These are phyloP conservation scores for Phaeotremella skinneri DNA, from an alignment of 768 basidiomycete species.

Conservation along the genomic window DNA sequence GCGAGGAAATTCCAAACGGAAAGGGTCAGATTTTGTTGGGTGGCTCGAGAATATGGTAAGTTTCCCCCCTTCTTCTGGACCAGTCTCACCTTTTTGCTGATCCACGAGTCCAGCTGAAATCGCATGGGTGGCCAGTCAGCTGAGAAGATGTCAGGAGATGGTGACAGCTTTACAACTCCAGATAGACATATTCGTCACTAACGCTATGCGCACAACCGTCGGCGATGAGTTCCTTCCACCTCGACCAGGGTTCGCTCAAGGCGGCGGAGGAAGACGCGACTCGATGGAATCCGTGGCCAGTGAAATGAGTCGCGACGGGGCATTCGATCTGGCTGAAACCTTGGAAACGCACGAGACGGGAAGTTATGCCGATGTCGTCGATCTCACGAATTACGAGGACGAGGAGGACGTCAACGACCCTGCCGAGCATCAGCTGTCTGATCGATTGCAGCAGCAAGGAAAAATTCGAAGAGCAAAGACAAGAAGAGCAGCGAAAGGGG, in stretches of 20 bases:
- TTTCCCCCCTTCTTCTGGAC: slow-evolving; percentile 11
- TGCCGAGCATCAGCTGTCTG: slow-evolving; percentile 60
- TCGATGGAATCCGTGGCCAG: slow-evolving; percentile 37
- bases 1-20: slow-evolving; percentile 54
- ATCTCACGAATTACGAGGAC: slow-evolving; percentile 75
- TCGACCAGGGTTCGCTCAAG: slow-evolving; percentile 42
- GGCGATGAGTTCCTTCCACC: slow-evolving; percentile 39
- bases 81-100: not conserved
- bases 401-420: slow-evolving; percentile 62
- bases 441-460: slow-evolving; percentile 62
- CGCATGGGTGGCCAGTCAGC: slow-evolving; percentile 68
- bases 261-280: slow-evolving; percentile 16
- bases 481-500: slow-evolving; percentile 36
- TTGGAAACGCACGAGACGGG: slow-evolving; percentile 18
- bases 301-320: slow-evolving; percentile 28
- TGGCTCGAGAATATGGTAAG: slow-evolving; percentile 72
- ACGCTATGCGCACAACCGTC: slow-evolving; percentile 15
- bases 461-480: slow-evolving; percentile 59
- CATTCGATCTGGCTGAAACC: slow-evolving; percentile 23
- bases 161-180: slow-evolving; percentile 57
- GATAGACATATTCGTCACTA: slow-evolving; percentile 73
- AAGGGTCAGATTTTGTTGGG: slow-evolving; percentile 72
- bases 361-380: slow-evolving; percentile 54
- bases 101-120: slow-evolving; percentile 66
- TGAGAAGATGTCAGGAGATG: slow-evolving; percentile 64